Percentiles rank a stretch among this genome's conserved stretches.
phyloP scores from a whole-genome alignment of 2,329 filamentous ascomycete genomes.

The Coleophoma crateriformis region DNA sequence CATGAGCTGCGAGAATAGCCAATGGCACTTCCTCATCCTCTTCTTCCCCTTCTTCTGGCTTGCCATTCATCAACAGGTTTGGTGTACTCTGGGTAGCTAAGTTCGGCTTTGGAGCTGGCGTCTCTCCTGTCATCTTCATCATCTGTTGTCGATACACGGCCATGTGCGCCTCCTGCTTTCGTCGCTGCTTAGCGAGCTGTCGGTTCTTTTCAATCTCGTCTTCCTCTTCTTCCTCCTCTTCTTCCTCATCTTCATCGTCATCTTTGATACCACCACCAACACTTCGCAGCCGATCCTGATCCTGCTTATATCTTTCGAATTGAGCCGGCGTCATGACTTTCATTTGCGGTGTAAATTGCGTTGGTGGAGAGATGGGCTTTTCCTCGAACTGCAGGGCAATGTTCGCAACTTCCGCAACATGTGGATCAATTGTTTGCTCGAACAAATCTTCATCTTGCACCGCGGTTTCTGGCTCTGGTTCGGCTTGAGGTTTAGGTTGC shows the following conservation, averaged over 20 bases:
- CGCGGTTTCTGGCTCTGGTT: neutral
- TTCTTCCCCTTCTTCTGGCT: conserved; percentile 51
- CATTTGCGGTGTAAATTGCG: conserved; percentile 29
- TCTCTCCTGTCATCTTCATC: conserved; percentile 89
- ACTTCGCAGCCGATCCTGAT: conserved; percentile 58
- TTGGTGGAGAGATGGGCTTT: conserved; percentile 8
- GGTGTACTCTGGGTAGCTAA: conserved; percentile 55
- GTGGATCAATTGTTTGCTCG: conserved; percentile 21
- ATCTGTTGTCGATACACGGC: conserved; percentile 88
- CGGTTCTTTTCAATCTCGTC: conserved; percentile 74
- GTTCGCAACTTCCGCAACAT: conserved; percentile 21
- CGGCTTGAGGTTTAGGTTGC: conserved; percentile 2
- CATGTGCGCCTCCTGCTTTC: conserved; percentile 87
- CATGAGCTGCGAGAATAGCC: conserved; percentile 81
- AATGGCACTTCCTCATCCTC: conserved; percentile 86
- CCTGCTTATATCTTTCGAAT: conserved; percentile 75
- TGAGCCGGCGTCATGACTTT: conserved; percentile 89
- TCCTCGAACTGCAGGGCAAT: conserved; percentile 22
- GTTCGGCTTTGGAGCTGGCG: conserved; percentile 43
- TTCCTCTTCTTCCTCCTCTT: conserved; percentile 66
- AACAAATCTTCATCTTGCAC: neutral
- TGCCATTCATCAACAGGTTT: conserved; percentile 37
- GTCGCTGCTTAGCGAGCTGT: conserved; percentile 68
- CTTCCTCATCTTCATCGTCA: conserved; percentile 53
- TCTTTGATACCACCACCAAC: conserved; percentile 37